Percentiles rank a stretch among this genome's conserved stretches.
These are phyloP conservation scores for Leccinum arenicola DNA, from an alignment of 768 basidiomycete genomes.

Conservation along the genomic window DNA sequence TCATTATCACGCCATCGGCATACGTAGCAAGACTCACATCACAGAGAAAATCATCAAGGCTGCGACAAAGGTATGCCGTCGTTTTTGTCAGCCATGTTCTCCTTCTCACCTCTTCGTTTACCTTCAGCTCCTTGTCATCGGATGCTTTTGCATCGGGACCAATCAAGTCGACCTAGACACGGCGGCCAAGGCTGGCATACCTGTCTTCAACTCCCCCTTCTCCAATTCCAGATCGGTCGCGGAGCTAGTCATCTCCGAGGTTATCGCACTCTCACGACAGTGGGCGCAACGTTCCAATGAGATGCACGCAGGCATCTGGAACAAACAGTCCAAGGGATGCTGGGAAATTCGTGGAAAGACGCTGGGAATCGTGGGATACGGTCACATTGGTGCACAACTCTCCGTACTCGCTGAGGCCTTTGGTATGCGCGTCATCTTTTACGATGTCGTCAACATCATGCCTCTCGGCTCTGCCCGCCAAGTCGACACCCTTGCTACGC, in stretches of 20 bases:
- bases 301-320: conserved; percentile 90
- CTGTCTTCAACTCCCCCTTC: conserved; percentile 99
- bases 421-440: conserved; percentile 93
- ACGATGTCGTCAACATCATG: conserved; percentile 97
- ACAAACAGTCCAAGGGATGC: conserved; percentile 97
- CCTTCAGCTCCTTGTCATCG: conserved; percentile 84
- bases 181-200: conserved; percentile 85
- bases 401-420: conserved; percentile 96
- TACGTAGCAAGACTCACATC: conserved; percentile 97
- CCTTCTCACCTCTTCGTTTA: background rate
- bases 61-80: conserved; percentile 66
- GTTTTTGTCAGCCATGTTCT: background rate
- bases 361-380: conserved; percentile 96
- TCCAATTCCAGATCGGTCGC: conserved; percentile 99
- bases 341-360: conserved; percentile 99
- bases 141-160: conserved; percentile 99
- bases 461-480: conserved; percentile 92
- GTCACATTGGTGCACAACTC: conserved; percentile 96
- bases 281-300: conserved; percentile 86
- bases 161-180: conserved; percentile 93
- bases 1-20: conserved; percentile 91
- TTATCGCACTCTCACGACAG: conserved; percentile 92
- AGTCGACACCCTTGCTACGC: conserved; percentile 70
- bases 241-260: conserved; percentile 93
- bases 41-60: conserved; percentile 87